These are phyloP conservation scores for Penicillium paradoxum DNA, from an alignment of 495 filamentous ascomycete genomes.

Conservation along the genomic window DNA sequence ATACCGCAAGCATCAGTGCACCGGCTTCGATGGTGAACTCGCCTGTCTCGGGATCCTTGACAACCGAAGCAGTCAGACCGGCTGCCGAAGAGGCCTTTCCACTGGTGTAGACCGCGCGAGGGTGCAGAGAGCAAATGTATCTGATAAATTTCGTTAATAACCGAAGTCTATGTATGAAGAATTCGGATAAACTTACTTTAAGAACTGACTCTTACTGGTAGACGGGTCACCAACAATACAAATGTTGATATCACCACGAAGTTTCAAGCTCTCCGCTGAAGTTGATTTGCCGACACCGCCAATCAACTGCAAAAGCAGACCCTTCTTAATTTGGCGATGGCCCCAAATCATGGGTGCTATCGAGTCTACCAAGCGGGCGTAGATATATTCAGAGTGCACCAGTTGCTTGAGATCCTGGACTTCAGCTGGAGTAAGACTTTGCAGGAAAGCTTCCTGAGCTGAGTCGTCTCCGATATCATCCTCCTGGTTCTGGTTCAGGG, in stretches of 20 bases:
- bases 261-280: slow-evolving; percentile 84
- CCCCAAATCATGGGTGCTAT: slow-evolving; percentile 97
- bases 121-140: slow-evolving; percentile 92
- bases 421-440: slow-evolving; percentile 74
- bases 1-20: slow-evolving; percentile 93
- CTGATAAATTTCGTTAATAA: slow-evolving; percentile 20
- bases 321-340: slow-evolving; percentile 97
- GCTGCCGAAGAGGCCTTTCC: slow-evolving; percentile 97
- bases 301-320: slow-evolving; percentile 87
- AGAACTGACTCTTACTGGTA: slow-evolving; percentile 97
- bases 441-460: slow-evolving; percentile 81
- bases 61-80: slow-evolving; percentile 93
- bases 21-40: slow-evolving; percentile 99
- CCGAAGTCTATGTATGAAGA: not conserved
- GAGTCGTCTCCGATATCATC: slow-evolving; percentile 71
- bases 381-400: slow-evolving; percentile 94
- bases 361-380: slow-evolving; percentile 85
- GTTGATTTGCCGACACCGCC: slow-evolving; percentile 80
- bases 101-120: slow-evolving; percentile 94
- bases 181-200: slow-evolving; percentile 56
- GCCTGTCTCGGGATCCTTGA: slow-evolving; percentile 97
- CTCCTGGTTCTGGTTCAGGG: slow-evolving; percentile 65
- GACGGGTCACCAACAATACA: slow-evolving; percentile 97
- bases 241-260: slow-evolving; percentile 97
- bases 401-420: slow-evolving; percentile 88